A percentile compares a stretch with the other conserved stretches of the same genome.
phyloP scores from a whole-genome alignment of 768 basidiomycete genomes.

The Pleurotus tuber-regium region DNA sequence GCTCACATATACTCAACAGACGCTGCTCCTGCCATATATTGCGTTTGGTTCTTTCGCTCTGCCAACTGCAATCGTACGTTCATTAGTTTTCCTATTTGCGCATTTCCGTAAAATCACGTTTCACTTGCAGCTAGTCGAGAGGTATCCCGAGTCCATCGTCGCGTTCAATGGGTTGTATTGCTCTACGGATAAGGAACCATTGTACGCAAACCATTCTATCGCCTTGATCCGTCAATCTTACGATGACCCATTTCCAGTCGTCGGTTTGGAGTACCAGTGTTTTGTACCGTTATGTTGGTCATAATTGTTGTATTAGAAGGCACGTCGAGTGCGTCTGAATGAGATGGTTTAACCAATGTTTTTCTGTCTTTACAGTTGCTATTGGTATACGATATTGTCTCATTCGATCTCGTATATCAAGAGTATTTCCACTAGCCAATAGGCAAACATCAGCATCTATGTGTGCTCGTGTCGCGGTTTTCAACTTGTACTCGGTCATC shows the following conservation, averaged over 20 bases:
- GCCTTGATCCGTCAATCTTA: too few species aligned
- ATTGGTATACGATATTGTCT: conserved; percentile 41
- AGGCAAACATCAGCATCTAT: conserved; percentile 33
- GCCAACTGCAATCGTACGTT: conserved; percentile 27
- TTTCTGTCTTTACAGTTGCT: conserved; percentile 29
- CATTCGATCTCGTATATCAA: conserved; percentile 33
- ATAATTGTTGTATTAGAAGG: conserved; percentile 46
- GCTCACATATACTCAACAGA: conserved; percentile 15
- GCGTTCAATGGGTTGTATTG: conserved; percentile 51
- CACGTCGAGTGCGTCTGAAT: conserved; percentile 17
- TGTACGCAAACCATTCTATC: too few species aligned
- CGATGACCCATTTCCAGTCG: too few species aligned
- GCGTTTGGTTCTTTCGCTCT: conserved; percentile 38
- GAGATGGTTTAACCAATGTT: neutral
- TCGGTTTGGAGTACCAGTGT: conserved; percentile 37
- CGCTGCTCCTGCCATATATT: conserved; percentile 29
- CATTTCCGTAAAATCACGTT: neutral
- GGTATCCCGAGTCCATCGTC: conserved; percentile 21
- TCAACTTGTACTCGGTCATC: conserved; percentile 43
- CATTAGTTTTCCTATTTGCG: conserved; percentile 15
- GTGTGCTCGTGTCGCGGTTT: conserved; percentile 37
- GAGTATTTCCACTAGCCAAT: conserved; percentile 39
- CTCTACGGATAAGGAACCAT: conserved; percentile 26
- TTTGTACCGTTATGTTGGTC: conserved; percentile 37
- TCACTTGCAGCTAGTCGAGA: conserved; percentile 16